Evolutionary conservation across 2,329 filamentous ascomycete genomes (phyloP), one percentile per base, ranked within the genome.

Genomic region (Beauveria scarabaeidicola): DNA sequence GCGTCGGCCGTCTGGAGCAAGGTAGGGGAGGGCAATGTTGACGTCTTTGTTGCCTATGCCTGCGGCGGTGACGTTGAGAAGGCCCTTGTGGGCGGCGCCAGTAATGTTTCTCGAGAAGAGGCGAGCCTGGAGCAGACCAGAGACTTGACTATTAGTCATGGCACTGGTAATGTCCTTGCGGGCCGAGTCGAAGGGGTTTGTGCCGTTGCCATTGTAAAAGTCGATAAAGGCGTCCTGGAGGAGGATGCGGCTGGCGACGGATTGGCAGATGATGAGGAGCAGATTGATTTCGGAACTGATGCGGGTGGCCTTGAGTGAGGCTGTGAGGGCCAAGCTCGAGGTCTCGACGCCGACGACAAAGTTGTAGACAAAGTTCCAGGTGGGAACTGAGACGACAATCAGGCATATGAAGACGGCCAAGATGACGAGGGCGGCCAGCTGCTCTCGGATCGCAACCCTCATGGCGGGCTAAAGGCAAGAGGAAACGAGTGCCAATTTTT

Each of bases 361-460:
- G 62, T 74, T 70, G 66, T 83, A 78, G 67, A 84, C 80, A 64
- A 78, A 84, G 61, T 83, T 72, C 81, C 81, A 84, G 70, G 87
- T 89, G 67, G 91, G 90, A 63, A 96, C 82, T n/a, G 90, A 85
- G 62, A 96, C 81, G 63, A 96, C 85, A 59, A 87, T 84, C 63
- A 96, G 81, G 58, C 87, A 86, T 61, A 89, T 76, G 60, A 95
- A 81, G 55, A 90, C 86, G 61, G 88, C 84, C 62, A 91, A 69
- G 64, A 95, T 78, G 69, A 96, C 90, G 64, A 96, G 80, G 72
- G 86, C 80, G 65, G 85, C 90, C 67, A 97, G 81, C 81, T 97
- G 92, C 76, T 92, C 87, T 65, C 91, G 84, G 69, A 96, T 96
- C 61, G 89, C 88, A 72, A 96, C 84, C 73, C 91, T 86, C 90